Percentiles rank a stretch among this genome's conserved stretches.
phyloP scores from a whole-genome alignment of 2,329 filamentous ascomycete species.

The Colletotrichum gigasporum region DNA sequence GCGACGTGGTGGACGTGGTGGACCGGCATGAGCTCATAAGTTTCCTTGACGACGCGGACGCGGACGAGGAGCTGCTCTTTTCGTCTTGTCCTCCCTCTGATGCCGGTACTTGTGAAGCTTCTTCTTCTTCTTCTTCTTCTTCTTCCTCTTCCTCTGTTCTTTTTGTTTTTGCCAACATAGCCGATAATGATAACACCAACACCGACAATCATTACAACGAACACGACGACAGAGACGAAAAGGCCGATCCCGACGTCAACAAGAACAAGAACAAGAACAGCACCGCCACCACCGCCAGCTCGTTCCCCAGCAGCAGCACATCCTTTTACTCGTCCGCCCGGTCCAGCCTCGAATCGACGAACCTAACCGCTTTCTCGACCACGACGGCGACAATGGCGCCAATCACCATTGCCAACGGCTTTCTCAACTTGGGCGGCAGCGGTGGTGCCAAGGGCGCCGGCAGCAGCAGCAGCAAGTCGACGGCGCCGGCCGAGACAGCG shows the following conservation, averaged over 20 bases:
- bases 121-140: neutral
- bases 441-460: conserved; percentile 4
- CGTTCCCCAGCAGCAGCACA: neutral
- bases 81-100: neutral
- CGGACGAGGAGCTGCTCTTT: neutral
- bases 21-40: conserved; percentile 31
- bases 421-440: neutral
- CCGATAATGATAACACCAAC: neutral
- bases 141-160: neutral
- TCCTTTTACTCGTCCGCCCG: conserved; percentile 17
- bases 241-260: neutral
- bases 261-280: neutral
- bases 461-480: conserved; percentile 11
- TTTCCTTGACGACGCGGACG: conserved; percentile 30
- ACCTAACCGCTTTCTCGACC: neutral
- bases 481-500: neutral
- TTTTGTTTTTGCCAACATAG: neutral
- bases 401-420: neutral
- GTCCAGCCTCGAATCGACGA: conserved; percentile 11
- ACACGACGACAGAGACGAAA: neutral
- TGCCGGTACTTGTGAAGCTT: neutral
- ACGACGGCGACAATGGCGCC: conserved; percentile 28
- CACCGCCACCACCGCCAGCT: neutral
- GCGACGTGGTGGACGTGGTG: conserved; percentile 3
- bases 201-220: neutral